Evolutionary conservation across 139 green algal genomes (phyloP), one percentile per base, ranked within the genome.

Genomic region (Diplosphaera chodatii): DNA sequence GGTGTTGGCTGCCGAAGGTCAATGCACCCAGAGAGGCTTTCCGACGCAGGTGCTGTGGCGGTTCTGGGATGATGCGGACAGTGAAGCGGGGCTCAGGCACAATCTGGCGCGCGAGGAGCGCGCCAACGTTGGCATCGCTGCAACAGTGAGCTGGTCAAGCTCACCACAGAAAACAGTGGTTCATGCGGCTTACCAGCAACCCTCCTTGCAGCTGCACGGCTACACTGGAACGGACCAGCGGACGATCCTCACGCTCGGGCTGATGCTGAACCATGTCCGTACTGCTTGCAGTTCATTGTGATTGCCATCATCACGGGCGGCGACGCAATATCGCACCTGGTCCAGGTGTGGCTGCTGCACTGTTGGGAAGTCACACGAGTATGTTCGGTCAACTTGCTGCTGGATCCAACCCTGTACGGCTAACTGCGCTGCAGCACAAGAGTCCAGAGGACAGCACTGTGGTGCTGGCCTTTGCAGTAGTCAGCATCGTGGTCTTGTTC

Each of bases 81-180:
- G 10, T 27, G 67, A 65, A 0, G 40, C 22, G 3, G 27, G n/a
- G 16, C 18, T 21, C 28, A 31, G 16, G 8, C 23, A 15, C 3
- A 33, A 29, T 1, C 40, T 27, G 8, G 37, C 64, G 15, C 40
- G 67, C 0, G 67, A 72, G 40, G 32, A 64, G 67, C 40, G 28
- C 20, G 67, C 67, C n/a, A 48, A n/a, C 28, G 48, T 72, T 40
- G 67, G 67, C 40, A 72, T 72, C 40, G 34, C 32, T 27, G 25
- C 48, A 0, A 34, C 40, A 30, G 66, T 71, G 37, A n/a, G n/a
- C n/a, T n/a, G n/a, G n/a, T n/a, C n/a, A n/a, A n/a, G n/a, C n/a
- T n/a, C n/a, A n/a, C n/a, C n/a, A n/a, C n/a, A n/a, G n/a, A n/a
- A n/a, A n/a, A n/a, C n/a, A n/a, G n/a, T n/a, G n/a, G n/a, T n/a